Evolutionary conservation across 1,284 basidiomycete genomes (phyloP).

Genomic region (Meripilus lineatus): DNA sequence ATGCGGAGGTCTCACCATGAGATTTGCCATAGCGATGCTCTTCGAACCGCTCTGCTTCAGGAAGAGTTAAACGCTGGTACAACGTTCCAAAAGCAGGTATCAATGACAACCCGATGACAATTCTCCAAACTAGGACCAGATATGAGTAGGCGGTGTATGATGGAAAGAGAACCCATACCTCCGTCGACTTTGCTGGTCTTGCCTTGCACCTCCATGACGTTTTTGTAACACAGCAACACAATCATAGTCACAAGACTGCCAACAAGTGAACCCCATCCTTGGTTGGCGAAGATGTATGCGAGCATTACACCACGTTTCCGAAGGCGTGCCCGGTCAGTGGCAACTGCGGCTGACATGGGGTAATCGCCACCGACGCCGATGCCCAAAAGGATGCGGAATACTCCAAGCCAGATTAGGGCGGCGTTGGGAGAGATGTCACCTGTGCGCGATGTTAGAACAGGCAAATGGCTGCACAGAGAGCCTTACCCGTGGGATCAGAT

Average conservation of each 20-base stretch:
- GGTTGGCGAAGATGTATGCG: slow-evolving; percentile 71
- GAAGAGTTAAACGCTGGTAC: slow-evolving; percentile 73
- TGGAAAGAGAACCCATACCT: slow-evolving; percentile 32
- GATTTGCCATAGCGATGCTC: no score
- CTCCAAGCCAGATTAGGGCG: slow-evolving; percentile 53
- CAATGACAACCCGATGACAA: slow-evolving; percentile 46
- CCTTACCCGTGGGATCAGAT: slow-evolving; percentile 41
- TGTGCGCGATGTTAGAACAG: slow-evolving; percentile 11
- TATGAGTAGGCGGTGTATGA: not conserved
- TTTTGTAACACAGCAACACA: slow-evolving; percentile 65
- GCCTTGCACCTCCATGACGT: slow-evolving; percentile 50
- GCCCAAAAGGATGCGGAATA: slow-evolving; percentile 70
- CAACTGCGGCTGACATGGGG: slow-evolving; percentile 71
- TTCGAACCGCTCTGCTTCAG: slow-evolving; percentile 59
- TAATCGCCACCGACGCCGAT: slow-evolving; percentile 82
- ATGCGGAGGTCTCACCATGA: no score
- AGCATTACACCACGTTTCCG: slow-evolving; percentile 72
- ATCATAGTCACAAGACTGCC: slow-evolving; percentile 67
- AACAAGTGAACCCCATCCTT: slow-evolving; percentile 70
- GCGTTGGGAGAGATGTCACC: slow-evolving; percentile 39
- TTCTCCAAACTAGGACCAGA: slow-evolving; percentile 39
- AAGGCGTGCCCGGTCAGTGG: slow-evolving; percentile 65
- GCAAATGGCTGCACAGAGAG: not conserved
- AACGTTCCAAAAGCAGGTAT: slow-evolving; percentile 55
- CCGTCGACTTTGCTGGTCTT: slow-evolving; percentile 64